Base-by-base conservation (phyloP, 495 filamentous ascomycete genomes). In the Talaromyces liani region DNA sequence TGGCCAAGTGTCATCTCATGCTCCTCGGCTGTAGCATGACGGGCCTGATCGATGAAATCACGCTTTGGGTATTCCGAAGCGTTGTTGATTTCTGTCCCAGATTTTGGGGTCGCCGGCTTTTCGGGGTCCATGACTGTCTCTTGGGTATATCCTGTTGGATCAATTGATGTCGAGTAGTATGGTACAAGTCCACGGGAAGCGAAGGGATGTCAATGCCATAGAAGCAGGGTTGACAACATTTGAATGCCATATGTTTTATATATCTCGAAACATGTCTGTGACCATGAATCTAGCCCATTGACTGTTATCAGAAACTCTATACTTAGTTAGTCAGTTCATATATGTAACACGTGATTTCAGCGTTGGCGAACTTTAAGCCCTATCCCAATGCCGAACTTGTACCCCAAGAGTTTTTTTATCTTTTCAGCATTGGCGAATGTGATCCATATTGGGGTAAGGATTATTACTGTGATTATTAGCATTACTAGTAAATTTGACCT, bases 1-100 rank as follows among this genome's bases (percentile, higher is more conserved):
- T 68, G 62, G 10, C 60, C 56, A 24, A 71, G 63, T 8, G 67
- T 66, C 66, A 72, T 65, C 20, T 61, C 56, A 45, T 72, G 70
- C 36, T 72, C 70, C 16, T 63, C 57, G 12, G 47, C 39, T 18
- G 63, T 70, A 3, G 70, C 70, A 57, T 57, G 54, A 25, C 54
- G 54, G 54, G 54, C 54, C 54, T 57, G 54, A 57, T 57, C 54
- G 54, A 57, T 31, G 14, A 57, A 25, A 6, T 57, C 54, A 57
- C 54, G 54, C 27, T 57, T 57, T 57, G 54, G 24, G 4, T 31
- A 24, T 20, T 57, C 24, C 14, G 27, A 53, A 53, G 49, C 9
- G 9, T 53, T 53, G 18, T 53, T 53, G 9, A 53, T n/a, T 53
- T 1, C n/a, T n/a, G 49, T 10, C 54, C 18, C 54, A n/a, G 54